Conservation (phyloP, 2,329 filamentous ascomycete genomes). For the Aaosphaeria arxii region DNA sequence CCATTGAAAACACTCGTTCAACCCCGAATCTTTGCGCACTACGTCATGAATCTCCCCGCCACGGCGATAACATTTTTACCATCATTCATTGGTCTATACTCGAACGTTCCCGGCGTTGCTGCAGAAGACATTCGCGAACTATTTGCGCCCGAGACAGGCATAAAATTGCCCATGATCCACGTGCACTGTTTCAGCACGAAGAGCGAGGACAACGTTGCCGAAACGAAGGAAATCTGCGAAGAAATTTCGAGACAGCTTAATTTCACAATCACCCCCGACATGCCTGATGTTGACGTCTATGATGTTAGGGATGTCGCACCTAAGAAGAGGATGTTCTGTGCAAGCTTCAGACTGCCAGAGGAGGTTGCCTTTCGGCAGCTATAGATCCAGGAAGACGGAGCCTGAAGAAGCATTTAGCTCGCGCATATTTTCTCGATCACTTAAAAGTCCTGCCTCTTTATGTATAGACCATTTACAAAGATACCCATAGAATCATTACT, state of each 20-base stretch:
- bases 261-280: slow-evolving; percentile 56
- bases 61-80: slow-evolving; percentile 81
- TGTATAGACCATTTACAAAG: no score
- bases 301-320: slow-evolving; percentile 86
- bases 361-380: slow-evolving; percentile 71
- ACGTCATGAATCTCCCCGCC: slow-evolving; percentile 96
- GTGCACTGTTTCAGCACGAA: slow-evolving; percentile 93
- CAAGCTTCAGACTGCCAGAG: slow-evolving; percentile 78
- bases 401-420: no score
- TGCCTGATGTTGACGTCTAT: slow-evolving; percentile 55
- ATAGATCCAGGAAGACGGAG: not conserved
- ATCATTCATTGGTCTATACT: slow-evolving; percentile 75
- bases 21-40: slow-evolving; percentile 81
- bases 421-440: no score
- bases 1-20: slow-evolving; percentile 46
- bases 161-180: slow-evolving; percentile 76
- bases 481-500: no score
- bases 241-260: slow-evolving; percentile 63
- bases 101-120: slow-evolving; percentile 45
- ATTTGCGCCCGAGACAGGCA: slow-evolving; percentile 43
- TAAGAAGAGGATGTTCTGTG: slow-evolving; percentile 95
- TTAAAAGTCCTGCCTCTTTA: no score
- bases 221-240: slow-evolving; percentile 59
- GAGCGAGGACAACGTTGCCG: slow-evolving; percentile 67
- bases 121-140: slow-evolving; percentile 24